phyloP scores from a whole-genome alignment of 2,329 filamentous ascomycete genomes.

The Diaporthe helianthi region DNA sequence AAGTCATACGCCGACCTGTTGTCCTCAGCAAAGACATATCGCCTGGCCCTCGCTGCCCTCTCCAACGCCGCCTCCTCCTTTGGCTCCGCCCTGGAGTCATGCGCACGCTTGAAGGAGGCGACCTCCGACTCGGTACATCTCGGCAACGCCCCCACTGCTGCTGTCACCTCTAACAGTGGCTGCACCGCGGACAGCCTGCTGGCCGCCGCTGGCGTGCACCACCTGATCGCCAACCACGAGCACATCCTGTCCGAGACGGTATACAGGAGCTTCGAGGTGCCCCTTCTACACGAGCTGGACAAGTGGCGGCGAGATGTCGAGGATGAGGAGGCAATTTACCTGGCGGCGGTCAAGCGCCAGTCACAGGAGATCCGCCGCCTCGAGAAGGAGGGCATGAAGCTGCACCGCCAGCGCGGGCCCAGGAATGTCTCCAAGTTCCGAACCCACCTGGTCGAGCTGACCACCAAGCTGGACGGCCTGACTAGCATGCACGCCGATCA shows the following conservation, averaged over 20 bases:
- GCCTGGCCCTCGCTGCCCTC: slow-evolving; percentile 65
- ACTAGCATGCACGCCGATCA: slow-evolving; percentile 67
- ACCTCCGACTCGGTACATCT: slow-evolving; percentile 63
- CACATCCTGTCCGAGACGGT: slow-evolving; percentile 74
- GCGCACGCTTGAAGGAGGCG: slow-evolving; percentile 72
- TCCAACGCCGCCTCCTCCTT: slow-evolving; percentile 69
- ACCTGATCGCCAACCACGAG: slow-evolving; percentile 73
- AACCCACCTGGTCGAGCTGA: slow-evolving; percentile 69
- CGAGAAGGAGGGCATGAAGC: slow-evolving; percentile 69
- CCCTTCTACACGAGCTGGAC: slow-evolving; percentile 73
- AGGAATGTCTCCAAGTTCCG: slow-evolving; percentile 68
- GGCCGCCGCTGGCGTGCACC: slow-evolving; percentile 69
- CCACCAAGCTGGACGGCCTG: slow-evolving; percentile 66
- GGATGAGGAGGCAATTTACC: slow-evolving; percentile 69
- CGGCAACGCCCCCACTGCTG: slow-evolving; percentile 35
- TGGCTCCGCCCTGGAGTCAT: slow-evolving; percentile 69
- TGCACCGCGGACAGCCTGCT: slow-evolving; percentile 71
- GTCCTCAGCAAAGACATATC: slow-evolving; percentile 68
- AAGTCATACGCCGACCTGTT: slow-evolving; percentile 68
- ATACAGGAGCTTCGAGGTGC: slow-evolving; percentile 72
- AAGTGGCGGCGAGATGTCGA: slow-evolving; percentile 69
- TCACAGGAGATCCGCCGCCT: slow-evolving; percentile 67
- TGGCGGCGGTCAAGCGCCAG: slow-evolving; percentile 60
- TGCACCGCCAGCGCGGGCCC: slow-evolving; percentile 64
- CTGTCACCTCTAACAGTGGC: slow-evolving; percentile 54